phyloP scores from a whole-genome alignment of 495 filamentous ascomycete species.

The Xylaria sp. region DNA sequence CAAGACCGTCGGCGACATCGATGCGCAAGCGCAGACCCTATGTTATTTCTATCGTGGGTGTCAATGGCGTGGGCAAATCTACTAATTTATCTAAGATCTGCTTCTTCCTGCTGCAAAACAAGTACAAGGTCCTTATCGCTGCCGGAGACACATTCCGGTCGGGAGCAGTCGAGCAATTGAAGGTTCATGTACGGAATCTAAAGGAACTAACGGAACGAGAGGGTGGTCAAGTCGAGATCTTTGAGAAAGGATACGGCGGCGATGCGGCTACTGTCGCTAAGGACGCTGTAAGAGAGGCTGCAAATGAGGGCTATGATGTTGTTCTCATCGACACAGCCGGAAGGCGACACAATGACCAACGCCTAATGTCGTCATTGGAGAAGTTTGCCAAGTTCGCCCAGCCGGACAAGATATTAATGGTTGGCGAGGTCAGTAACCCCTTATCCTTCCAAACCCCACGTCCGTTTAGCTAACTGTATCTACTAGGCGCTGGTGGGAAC shows the following conservation, averaged over 20 bases:
- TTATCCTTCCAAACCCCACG: not conserved
- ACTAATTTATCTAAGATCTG: slow-evolving; percentile 97
- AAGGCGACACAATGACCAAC: slow-evolving; percentile 90
- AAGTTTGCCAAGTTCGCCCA: slow-evolving; percentile 96
- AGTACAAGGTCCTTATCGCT: slow-evolving; percentile 92
- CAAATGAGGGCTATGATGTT: slow-evolving; percentile 80
- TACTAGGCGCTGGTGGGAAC: slow-evolving; percentile 83
- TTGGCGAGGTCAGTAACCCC: slow-evolving; percentile 72
- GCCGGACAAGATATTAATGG: slow-evolving; percentile 99
- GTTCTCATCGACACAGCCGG: slow-evolving; percentile 97
- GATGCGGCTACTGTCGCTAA: slow-evolving; percentile 95
- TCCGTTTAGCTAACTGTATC: slow-evolving; percentile 29
- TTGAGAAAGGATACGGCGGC: slow-evolving; percentile 96
- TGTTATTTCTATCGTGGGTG: slow-evolving; percentile 96
- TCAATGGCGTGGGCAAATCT: slow-evolving; percentile 97
- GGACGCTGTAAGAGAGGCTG: slow-evolving; percentile 84
- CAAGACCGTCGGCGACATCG: slow-evolving; percentile 63
- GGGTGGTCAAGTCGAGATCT: slow-evolving; percentile 84
- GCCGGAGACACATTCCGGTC: slow-evolving; percentile 98
- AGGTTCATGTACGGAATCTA: slow-evolving; percentile 90
- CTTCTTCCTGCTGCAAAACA: slow-evolving; percentile 96
- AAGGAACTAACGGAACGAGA: slow-evolving; percentile 84
- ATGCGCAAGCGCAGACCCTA: slow-evolving; percentile 75
- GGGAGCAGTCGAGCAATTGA: slow-evolving; percentile 94
- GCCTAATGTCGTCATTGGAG: slow-evolving; percentile 92